These are phyloP conservation scores for Thinopyrum elongatum DNA, from an alignment of 176 grass and related monocot genomes.

Conservation along the genomic window DNA sequence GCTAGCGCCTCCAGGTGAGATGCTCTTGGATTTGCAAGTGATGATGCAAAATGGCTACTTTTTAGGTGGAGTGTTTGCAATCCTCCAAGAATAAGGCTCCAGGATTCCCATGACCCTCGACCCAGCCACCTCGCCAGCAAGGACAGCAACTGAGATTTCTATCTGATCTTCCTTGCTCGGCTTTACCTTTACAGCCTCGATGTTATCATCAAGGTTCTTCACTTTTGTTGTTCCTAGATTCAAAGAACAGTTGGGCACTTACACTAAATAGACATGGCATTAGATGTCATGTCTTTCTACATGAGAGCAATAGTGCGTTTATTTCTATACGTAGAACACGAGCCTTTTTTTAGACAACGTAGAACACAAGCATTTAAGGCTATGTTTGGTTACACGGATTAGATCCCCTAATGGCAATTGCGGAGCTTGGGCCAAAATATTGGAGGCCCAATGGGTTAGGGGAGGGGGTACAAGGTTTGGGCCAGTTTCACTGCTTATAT, in stretches of 20 bases:
- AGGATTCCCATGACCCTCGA: constrained; percentile 49
- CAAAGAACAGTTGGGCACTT: constrained; percentile 20
- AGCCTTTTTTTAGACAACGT: too few species aligned
- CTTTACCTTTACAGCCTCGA: constrained; percentile 60
- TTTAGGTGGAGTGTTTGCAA: constrained; percentile 58
- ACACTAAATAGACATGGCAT: constrained; percentile 3
- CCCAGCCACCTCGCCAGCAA: constrained; percentile 51
- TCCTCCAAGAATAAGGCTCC: constrained; percentile 58
- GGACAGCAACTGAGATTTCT: constrained; percentile 48
- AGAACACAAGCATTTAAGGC: neutral
- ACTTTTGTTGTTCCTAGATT: constrained; percentile 71
- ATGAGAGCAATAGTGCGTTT: neutral
- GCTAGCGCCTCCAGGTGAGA: too few species aligned
- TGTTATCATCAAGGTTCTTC: constrained; percentile 70
- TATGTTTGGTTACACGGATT: too few species aligned
- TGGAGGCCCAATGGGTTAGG: too few species aligned
- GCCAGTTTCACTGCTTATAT: too few species aligned
- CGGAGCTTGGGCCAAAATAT: too few species aligned
- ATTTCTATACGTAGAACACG: neutral
- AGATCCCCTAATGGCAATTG: too few species aligned
- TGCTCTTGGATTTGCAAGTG: neutral
- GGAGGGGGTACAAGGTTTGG: too few species aligned
- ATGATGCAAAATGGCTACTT: constrained; percentile 29
- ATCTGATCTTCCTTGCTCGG: constrained; percentile 56
- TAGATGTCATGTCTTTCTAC: neutral